A percentile compares a stretch with the other conserved stretches of the same genome.
These are phyloP conservation scores for Rhodotorula mucilaginosa DNA, from an alignment of 1,284 basidiomycete species.

Conservation along the genomic window DNA sequence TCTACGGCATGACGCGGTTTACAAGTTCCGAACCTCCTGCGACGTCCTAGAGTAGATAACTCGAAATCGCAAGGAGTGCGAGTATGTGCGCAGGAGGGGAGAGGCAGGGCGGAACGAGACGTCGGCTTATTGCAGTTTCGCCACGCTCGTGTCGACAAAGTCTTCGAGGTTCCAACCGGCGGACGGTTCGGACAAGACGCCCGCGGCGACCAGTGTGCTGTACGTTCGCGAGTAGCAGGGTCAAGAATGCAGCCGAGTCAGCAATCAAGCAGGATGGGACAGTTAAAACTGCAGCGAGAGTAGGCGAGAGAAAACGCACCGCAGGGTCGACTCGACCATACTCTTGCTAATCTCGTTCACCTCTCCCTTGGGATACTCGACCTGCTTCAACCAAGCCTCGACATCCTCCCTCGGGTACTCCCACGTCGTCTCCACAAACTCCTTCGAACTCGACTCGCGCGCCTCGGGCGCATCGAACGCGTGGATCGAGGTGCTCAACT, in stretches of 20 bases:
- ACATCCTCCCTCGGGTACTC: conserved; percentile 78
- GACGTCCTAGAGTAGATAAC: no score
- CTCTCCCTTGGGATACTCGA: conserved; percentile 40
- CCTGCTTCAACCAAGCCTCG: conserved; percentile 54
- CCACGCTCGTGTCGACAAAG: conserved; percentile 64
- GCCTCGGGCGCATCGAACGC: conserved; percentile 62
- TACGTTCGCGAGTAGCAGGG: no score
- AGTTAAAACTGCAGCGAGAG: not conserved
- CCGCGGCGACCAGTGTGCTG: conserved; percentile 70
- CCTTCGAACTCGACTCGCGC: conserved; percentile 61
- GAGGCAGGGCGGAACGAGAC: no score
- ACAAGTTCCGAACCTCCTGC: no score
- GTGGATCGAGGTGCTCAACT: conserved; percentile 64
- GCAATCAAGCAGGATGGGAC: not conserved
- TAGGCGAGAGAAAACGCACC: conserved; percentile 8
- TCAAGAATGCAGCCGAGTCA: no score
- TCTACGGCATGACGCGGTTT: not conserved
- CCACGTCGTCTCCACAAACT: conserved; percentile 73
- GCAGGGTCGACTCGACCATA: conserved; percentile 37
- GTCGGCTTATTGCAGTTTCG: conserved; percentile 47
- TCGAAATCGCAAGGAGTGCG: no score
- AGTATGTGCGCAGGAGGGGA: no score
- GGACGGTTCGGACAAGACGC: conserved; percentile 64
- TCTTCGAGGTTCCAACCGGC: conserved; percentile 60
- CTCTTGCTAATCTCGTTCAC: conserved; percentile 54